These are phyloP conservation scores for Tritrichomonas musculus DNA, from an alignment of 208 protist species.

Conservation along the genomic window DNA sequence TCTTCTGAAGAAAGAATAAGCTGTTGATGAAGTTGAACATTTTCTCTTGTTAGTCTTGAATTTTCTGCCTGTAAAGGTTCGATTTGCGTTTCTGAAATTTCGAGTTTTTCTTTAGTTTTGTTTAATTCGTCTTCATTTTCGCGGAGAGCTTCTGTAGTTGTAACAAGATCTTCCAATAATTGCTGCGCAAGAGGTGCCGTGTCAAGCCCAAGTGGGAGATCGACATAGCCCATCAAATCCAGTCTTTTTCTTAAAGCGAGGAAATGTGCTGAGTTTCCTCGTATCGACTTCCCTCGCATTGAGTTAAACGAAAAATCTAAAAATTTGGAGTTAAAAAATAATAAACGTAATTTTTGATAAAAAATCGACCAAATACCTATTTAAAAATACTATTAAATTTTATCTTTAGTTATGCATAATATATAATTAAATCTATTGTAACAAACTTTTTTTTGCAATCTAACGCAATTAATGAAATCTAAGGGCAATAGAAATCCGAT, in stretches of 20 bases:
- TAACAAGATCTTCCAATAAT: background rate
- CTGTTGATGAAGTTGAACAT: constrained; percentile 19
- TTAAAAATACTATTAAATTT: too few relatives aligned
- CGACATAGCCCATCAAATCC: background rate
- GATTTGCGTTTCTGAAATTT: background rate
- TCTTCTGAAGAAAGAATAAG: constrained; percentile 6
- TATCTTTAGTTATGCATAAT: too few relatives aligned
- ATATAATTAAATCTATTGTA: too few relatives aligned
- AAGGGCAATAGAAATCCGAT: too few relatives aligned
- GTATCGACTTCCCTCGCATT: background rate
- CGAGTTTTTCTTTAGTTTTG: background rate
- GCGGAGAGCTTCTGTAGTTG: background rate
- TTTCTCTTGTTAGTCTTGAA: constrained; percentile 8
- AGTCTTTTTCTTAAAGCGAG: background rate
- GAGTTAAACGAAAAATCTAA: too few relatives aligned
- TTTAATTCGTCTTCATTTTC: background rate
- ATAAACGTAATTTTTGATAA: too few relatives aligned
- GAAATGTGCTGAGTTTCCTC: background rate
- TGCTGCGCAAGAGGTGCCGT: background rate
- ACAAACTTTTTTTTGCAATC: too few relatives aligned
- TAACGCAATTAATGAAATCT: too few relatives aligned
- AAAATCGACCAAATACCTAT: too few relatives aligned
- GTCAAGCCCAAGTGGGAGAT: background rate
- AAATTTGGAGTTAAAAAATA: too few relatives aligned
- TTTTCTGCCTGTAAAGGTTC: constrained; percentile 17